Base-by-base conservation (phyloP, 2,329 filamentous ascomycete species). In the Didymellaceae sp. region DNA sequence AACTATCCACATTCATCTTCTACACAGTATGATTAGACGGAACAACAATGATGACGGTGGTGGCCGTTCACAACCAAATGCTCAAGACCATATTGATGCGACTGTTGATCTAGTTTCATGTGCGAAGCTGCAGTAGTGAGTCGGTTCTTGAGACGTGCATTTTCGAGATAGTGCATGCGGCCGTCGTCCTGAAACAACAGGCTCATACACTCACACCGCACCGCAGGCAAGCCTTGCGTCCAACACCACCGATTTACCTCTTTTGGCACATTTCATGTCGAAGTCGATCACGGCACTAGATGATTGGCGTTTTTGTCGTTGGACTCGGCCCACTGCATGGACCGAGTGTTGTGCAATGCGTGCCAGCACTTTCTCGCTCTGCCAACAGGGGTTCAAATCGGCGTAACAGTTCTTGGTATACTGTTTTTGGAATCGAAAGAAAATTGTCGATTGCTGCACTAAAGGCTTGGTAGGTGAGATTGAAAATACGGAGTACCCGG, bases 401-500 rank as follows among this genome's bases (percentile, higher is more conserved):
- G 26, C 35, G 34, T 35, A 39, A 42, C 24, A 37, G 37, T 28
- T 47, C 51, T 57, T 59, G 37, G 53, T 55, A 57, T 62, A 54
- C 63, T 62, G 34, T 32, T 57, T 58, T 18, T 39, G 56, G 62
- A 43, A 62, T 38, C 31, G 41, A 49, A 20, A 16, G 9, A 20
- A 24, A 55, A 41, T 30, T 24, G 56, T 67, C 38, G 61, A 66
- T 61, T 30, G 25, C 53, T 49, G 64, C 63, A 59, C 64, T 67
- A 65, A 47, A 55, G 61, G 61, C 62, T 66, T 67, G 62, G 63
- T 42, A 55, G 54, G 53, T 11, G 14, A 32, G 25, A 20, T 32
- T 49, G 32, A 33, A 33, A 24, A 55, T n/a, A n/a, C n/a, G n/a
- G n/a, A n/a, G n/a, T n/a, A n/a, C n/a, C n/a, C n/a, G n/a, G n/a